Conservation (phyloP, 768 basidiomycete species). For the Lanmaoa rubissima region DNA sequence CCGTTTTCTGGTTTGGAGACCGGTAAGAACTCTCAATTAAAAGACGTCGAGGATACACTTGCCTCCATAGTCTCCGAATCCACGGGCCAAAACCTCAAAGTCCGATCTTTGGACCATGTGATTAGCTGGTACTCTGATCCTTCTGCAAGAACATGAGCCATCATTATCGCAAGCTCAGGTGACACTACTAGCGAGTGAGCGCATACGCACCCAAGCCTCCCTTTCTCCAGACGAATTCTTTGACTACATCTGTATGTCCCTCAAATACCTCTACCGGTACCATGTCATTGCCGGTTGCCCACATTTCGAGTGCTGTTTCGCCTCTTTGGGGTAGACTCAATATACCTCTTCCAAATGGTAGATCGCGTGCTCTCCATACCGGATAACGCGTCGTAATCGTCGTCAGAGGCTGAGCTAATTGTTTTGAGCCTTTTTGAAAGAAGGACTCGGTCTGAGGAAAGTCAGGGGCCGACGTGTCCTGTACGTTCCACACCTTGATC, state of each 20-base stretch:
- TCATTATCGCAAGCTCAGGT: neutral
- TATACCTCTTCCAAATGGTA: slow-evolving; percentile 90
- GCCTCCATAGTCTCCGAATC: slow-evolving; percentile 69
- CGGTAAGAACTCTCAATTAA: slow-evolving; percentile 8
- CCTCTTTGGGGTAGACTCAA: slow-evolving; percentile 88
- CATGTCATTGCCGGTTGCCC: slow-evolving; percentile 37
- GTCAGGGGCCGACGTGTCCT: slow-evolving; percentile 21
- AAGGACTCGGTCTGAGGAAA: slow-evolving; percentile 9
- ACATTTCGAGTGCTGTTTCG: slow-evolving; percentile 84
- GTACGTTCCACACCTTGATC: slow-evolving; percentile 77
- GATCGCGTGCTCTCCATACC: slow-evolving; percentile 89
- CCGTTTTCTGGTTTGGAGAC: slow-evolving; percentile 44
- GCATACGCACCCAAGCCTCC: slow-evolving; percentile 48
- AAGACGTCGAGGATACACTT: slow-evolving; percentile 7
- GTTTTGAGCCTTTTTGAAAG: slow-evolving; percentile 9
- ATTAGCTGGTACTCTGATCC: slow-evolving; percentile 60
- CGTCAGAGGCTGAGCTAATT: slow-evolving; percentile 39
- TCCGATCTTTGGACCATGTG: slow-evolving; percentile 89
- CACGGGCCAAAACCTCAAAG: slow-evolving; percentile 88
- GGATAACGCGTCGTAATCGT: slow-evolving; percentile 79
- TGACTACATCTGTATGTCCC: slow-evolving; percentile 91
- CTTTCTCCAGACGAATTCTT: slow-evolving; percentile 96
- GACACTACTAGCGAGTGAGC: neutral
- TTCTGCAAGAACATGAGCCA: slow-evolving; percentile 30
- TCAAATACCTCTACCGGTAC: slow-evolving; percentile 72